Base-by-base conservation (phyloP, 305 asterid species). In the Andrographis paniculata region DNA sequence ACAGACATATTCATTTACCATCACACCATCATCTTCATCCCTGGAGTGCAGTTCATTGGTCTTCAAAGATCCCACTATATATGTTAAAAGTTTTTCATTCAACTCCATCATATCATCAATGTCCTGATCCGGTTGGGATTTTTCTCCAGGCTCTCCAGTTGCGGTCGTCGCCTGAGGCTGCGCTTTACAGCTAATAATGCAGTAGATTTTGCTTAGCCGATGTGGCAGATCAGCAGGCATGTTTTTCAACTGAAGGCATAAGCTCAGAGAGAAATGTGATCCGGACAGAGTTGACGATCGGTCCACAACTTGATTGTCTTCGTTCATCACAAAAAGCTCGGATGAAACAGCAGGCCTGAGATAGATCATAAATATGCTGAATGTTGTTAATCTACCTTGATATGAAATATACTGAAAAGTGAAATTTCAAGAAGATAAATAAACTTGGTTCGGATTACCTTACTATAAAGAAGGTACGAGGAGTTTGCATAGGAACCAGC, bases 201-300 rank as follows among this genome's bases (percentile, higher is more conserved):
- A 77, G 66, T 71, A 72, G 22, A 79, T 64, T 72, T 75, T 79
- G 14, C 62, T 50, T 9, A 55, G 53, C 20, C 23, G 67, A 43
- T 47, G 40, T 17, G 63, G 69, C 30, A 48, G 55, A 55, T 44
- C 53, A 53, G 63, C 21, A 13, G 73, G 74, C 44, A 61, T 46
- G 62, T 86, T 72, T 73, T 69, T 80, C 60, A 80, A 51, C 50
- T 75, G 95, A 54, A 86, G 75, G 68, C 89, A 66, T 55, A 91
- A 48, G 37, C 50, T 75, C 51, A 91, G 68, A 14, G 72, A 72
- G 51, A 83, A 79, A 48, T 67, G 71, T 45, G 48, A 58, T 48
- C 95, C 94, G 14, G 76, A 51, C 20, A 31, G 36, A 55, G 78
- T 59, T 49, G 84, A 77, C 38, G 58, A 61, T 53, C 71, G 71